These are phyloP conservation scores for Microstegium vimineum DNA, from an alignment of 176 grass and related monocot species.

Conservation along the genomic window DNA sequence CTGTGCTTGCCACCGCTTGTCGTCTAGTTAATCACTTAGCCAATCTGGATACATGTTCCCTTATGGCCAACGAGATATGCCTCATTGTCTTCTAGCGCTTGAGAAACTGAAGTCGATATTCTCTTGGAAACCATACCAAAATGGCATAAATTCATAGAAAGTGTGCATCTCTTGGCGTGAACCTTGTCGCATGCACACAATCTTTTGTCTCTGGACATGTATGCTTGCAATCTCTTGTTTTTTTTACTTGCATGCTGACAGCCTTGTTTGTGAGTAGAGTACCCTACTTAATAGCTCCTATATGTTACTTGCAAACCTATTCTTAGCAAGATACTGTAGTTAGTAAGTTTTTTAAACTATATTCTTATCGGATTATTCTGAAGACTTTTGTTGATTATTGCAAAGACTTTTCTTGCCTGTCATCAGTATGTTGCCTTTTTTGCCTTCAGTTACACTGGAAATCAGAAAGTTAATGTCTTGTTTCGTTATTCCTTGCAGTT, in stretches of 20 bases:
- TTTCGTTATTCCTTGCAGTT: conserved; percentile 41
- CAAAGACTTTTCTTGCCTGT: not conserved
- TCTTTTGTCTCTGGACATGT: not conserved
- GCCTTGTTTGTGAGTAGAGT: not conserved
- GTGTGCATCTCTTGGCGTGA: not conserved
- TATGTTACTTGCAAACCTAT: not conserved
- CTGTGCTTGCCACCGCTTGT: not conserved
- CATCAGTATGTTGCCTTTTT: not conserved
- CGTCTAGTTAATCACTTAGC: not conserved
- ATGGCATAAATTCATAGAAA: not conserved
- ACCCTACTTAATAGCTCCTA: not conserved
- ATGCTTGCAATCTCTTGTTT: not conserved
- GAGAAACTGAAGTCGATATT: not conserved
- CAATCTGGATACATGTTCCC: not conserved
- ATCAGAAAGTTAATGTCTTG: not conserved
- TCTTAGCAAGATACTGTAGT: not conserved
- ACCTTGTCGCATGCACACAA: not conserved
- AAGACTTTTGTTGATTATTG: not conserved
- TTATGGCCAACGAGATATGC: not conserved
- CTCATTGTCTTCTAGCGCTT: not conserved
- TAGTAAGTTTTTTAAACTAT: not conserved
- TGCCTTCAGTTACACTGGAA: not conserved
- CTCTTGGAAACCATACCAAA: not conserved
- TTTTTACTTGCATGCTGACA: not conserved
- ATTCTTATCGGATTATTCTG: not conserved